Conservation (phyloP, 2,329 filamentous ascomycete genomes). For the Cercospora berteroae region DNA sequence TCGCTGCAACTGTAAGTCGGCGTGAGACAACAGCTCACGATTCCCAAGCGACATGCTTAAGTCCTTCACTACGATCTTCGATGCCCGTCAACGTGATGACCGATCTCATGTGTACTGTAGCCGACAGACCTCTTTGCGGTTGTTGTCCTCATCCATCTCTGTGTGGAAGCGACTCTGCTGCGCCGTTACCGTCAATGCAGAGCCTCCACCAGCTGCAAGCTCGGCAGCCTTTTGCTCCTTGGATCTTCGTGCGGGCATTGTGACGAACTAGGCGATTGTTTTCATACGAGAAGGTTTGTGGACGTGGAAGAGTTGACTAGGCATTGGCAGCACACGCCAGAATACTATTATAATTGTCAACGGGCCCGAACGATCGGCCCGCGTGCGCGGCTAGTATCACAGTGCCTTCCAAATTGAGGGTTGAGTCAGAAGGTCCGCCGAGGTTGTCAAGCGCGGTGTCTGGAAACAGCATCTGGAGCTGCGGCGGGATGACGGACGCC, state of each 20-base stretch:
- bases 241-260: slow-evolving; percentile 6
- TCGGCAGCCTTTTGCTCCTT: slow-evolving; percentile 12
- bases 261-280: background rate
- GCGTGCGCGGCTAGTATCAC: background rate
- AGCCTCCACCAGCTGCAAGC: background rate
- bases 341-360: background rate
- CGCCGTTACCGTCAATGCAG: slow-evolving; percentile 22
- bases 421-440: slow-evolving; percentile 1
- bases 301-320: background rate
- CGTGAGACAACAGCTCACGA: slow-evolving; percentile 66
- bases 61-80: slow-evolving; percentile 58
- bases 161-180: slow-evolving; percentile 30
- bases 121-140: slow-evolving; percentile 24
- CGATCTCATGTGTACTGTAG: background rate
- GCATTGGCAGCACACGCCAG: background rate
- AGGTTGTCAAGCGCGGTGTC: slow-evolving; percentile 1
- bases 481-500: slow-evolving; percentile 5
- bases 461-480: slow-evolving; percentile 6
- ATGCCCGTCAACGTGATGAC: background rate
- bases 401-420: background rate
- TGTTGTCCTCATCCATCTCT: slow-evolving; percentile 27
- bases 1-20: slow-evolving; percentile 68
- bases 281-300: background rate
- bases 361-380: background rate
- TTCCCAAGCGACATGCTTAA: slow-evolving; percentile 64